Evolutionary conservation across 2,329 filamentous ascomycete species (phyloP).

Genomic region (Dothistroma pini): DNA sequence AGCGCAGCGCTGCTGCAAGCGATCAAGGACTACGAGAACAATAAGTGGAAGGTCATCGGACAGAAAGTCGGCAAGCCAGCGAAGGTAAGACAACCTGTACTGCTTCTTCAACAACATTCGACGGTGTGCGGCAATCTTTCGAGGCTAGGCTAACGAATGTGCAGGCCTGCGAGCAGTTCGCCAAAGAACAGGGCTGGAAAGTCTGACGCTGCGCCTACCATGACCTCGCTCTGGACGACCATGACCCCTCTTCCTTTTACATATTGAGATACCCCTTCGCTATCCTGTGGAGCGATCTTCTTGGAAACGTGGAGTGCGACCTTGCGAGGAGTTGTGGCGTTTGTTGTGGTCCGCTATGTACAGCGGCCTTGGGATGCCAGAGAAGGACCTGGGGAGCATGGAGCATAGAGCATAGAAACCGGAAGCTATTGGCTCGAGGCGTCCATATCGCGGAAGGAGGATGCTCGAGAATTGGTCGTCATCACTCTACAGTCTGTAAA

Average conservation of each 20-base stretch:
- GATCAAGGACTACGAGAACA: conserved; percentile 98
- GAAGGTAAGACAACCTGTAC: conserved; percentile 58
- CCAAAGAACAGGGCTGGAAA: conserved; percentile 70
- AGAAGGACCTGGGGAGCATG: background rate
- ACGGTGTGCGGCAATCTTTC: background rate
- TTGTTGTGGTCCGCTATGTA: background rate
- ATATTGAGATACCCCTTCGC: conserved; percentile 18
- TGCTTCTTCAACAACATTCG: too few relatives aligned
- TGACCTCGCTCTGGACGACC: conserved; percentile 1
- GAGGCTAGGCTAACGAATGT: background rate
- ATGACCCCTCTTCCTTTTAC: conserved; percentile 6
- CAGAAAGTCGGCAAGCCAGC: conserved; percentile 97
- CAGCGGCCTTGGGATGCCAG: background rate
- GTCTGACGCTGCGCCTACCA: conserved; percentile 23
- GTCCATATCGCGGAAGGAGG: background rate
- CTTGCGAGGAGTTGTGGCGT: conserved; percentile 20
- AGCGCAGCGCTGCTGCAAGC: conserved; percentile 79
- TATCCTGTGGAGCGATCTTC: background rate
- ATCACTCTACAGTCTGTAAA: background rate
- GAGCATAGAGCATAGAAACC: background rate
- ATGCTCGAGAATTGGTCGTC: background rate
- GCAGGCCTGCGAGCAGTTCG: conserved; percentile 85
- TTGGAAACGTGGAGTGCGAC: conserved; percentile 11
- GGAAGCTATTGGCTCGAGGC: background rate
- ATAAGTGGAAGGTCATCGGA: conserved; percentile 98